Base-by-base conservation (phyloP, 1,284 basidiomycete genomes). In the Leccinum fallax region DNA sequence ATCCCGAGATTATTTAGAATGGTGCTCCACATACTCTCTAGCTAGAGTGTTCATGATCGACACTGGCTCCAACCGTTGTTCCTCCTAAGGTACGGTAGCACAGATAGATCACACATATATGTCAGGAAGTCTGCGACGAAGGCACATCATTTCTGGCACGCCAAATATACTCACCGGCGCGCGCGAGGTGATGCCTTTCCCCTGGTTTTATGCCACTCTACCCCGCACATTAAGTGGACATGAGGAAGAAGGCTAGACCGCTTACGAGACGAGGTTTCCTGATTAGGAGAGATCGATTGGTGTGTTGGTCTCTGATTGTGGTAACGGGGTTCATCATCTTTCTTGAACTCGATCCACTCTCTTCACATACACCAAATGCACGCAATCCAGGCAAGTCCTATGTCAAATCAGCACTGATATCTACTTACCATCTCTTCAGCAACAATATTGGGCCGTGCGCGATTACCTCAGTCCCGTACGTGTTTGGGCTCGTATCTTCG, bases 381-480 rank as follows among this genome's bases (percentile, higher is more conserved):
- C 72, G 84, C 89, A 58, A 83, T 92, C 60, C 88, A 89, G 80
- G 89, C 86, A 68, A 49, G 77, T 74, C 38, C 7, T 49, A 2
- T 46, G 0, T 32, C 16, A 2, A 52, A 21, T 40, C 4, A 55
- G 5, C 2, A 6, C 40, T 48, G 10, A 55, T 36, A 48, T 52
- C 5, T 66, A 28, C 63, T 66, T 21, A 66, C 36, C 13, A 34
- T 55, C 53, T 63, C 57, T 52, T 63, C 19, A 90, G 87, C 88
- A 90, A 80, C 94, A 97, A 82, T 94, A 93, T 77, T 97, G 94
- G 90, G 92, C 94, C 11, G 91, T 98, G 64, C 88, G 97, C 70
- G 97, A 98, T 77, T 97, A 97, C 77, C 89, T 99, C 63, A 94
- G 94, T 64, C 97, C 97, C 6, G 95, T 95, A 76, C 69, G 86